Base-by-base conservation (phyloP, 202 grass and related monocot species). In the Schoenoplectus triqueter region DNA sequence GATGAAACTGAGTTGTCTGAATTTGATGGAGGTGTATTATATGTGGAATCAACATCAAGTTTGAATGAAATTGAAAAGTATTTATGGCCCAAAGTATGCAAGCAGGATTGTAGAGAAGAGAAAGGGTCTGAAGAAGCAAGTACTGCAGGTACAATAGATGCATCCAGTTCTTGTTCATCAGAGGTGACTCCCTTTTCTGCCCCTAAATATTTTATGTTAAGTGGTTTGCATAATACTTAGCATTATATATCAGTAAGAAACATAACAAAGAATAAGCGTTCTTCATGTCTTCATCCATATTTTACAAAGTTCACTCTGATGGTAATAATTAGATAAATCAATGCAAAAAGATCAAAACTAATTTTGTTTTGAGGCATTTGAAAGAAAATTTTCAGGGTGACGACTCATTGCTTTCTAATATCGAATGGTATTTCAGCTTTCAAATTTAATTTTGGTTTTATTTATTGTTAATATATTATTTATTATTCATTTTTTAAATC, bases 1-100 rank as follows among this genome's bases (percentile, higher is more conserved):
- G 88, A 78, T 80, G 93, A 96, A 74, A 64, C 46, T 20, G 86
- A 82, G 45, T 87, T 96, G 73, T 86, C 82, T 66, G 87, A 86
- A 80, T 94, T 89, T 85, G 86, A 92, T 56, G 86, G 18, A 44
- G 59, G 74, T 69, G 84, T 94, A 40, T 70, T 67, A 69, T 89
- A 85, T 88, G 83, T 99, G 86, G 91, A 99, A 76, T 89, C 90
- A 67, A 94, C 88, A 66, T 96, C 93, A 42, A 90, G 90, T 40
- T 94, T 94, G 83, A 22, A 78, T 84, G 77, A 80, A 73, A 88
- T 99, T 67, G 93, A 94, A 85, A 82, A 86, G 40, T 99, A 87
- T 84, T 82, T 99, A 69, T 95, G 93, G 96, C 80, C 87, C 75
- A 99, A 92, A 95, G 82, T 95, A 46, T 84, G 63, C 69, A 71